Evolutionary conservation across 352 stramenopile species (phyloP), one percentile per base, ranked within the genome.

Genomic region (Phytopythium litorale): DNA sequence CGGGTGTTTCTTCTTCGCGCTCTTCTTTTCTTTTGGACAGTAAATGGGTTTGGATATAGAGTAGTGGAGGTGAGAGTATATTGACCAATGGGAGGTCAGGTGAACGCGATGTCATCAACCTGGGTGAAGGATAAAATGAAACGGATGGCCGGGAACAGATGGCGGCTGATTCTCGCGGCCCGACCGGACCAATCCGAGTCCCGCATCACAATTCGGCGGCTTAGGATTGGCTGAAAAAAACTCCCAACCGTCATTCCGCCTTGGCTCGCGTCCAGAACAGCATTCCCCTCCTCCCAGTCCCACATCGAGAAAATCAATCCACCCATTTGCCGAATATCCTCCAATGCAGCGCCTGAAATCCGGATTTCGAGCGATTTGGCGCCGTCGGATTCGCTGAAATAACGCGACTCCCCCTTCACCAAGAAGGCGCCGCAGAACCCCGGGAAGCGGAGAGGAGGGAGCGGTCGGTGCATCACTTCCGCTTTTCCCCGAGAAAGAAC

Each of bases 401-500:
- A 15, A 4, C 35, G 35, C 35, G 35, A 40, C 35, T 40, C 35
- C 35, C 35, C 35, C 35, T 40, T 40, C 35, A 40, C 35, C 35
- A 40, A 40, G 35, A 40, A 40, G 35, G 35, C 35, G 35, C 35
- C 12, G 35, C 35, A 49, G 51, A 57, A 57, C 28, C 30, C 32
- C 32, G 32, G 51, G 51, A 58, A 37, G 53, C 23, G 40, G 40
- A 16, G 21, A 9, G 40, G 23, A 30, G 32, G 32, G 52, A 21
- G 8, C 19, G 32, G 19, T 45, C n/a, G 35, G 19, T 46, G 55
- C 56, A 50, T 75, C 75, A 83, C 76, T 83, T 83, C 74, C 70
- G 57, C 55, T 70, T 71, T 71, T 66, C 48, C 33, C 55, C 53
- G 58, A 61, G 65, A 82, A 73, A 85, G 62, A 81, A 72, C 51